Percentiles rank a stretch among this genome's conserved stretches.
Conservation (phyloP, 2,329 filamentous ascomycete genomes). For the Penicillium palitans region DNA sequence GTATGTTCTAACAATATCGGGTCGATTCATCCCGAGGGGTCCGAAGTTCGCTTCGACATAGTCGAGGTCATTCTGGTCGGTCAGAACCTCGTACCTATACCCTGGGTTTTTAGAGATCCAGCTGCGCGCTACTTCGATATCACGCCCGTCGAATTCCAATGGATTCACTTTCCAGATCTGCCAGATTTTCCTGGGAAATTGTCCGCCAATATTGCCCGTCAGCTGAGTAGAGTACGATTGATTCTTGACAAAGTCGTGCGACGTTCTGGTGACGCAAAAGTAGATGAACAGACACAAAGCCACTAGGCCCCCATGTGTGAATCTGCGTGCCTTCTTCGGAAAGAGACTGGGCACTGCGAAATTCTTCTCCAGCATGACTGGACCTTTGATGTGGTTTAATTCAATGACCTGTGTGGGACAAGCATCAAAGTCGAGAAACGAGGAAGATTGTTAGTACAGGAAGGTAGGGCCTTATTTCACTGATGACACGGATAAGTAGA, state of each 20-base stretch:
- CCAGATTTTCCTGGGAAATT: constrained; percentile 70
- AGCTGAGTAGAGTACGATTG: not conserved
- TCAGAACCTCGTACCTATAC: constrained; percentile 68
- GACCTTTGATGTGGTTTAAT: not conserved
- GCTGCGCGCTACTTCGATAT: constrained; percentile 60
- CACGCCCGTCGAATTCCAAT: constrained; percentile 64
- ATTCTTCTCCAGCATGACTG: constrained; percentile 11
- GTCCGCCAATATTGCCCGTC: constrained; percentile 4
- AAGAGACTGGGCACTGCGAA: not conserved
- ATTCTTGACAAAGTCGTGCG: not conserved
- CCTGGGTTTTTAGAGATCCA: constrained; percentile 68
- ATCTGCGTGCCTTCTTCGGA: constrained; percentile 9
- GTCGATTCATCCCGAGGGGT: constrained; percentile 63
- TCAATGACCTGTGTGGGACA: constrained; percentile 44
- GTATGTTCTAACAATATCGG: constrained; percentile 65
- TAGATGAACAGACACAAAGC: constrained; percentile 6
- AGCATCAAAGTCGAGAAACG: constrained; percentile 57
- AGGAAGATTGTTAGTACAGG: not conserved
- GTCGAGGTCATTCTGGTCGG: constrained; percentile 65
- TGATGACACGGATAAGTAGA: not conserved
- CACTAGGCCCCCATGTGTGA: constrained; percentile 7
- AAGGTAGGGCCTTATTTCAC: not conserved
- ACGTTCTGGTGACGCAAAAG: constrained; percentile 5
- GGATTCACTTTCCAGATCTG: constrained; percentile 74
- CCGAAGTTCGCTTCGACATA: constrained; percentile 71